A percentile compares a stretch with the other conserved stretches of the same genome.
phyloP scores from a whole-genome alignment of 2,329 filamentous ascomycete species.

The Paecilomyces niveus region DNA sequence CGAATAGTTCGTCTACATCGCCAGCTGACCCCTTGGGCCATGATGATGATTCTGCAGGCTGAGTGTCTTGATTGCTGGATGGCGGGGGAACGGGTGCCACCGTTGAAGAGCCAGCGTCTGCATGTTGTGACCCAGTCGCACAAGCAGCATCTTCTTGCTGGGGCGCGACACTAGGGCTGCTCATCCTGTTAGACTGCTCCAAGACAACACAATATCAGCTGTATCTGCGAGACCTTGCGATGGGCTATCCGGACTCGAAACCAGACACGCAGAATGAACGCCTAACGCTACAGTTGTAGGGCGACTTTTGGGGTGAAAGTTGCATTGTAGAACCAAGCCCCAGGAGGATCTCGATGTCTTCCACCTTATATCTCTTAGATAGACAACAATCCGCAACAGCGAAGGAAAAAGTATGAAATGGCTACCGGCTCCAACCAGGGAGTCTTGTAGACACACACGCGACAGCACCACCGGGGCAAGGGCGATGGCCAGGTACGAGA shows the following conservation, averaged over 20 bases:
- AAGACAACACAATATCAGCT: background rate
- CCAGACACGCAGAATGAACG: slow-evolving; percentile 9
- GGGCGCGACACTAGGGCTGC: slow-evolving; percentile 10
- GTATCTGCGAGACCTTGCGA: background rate
- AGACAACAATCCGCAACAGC: background rate
- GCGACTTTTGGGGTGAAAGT: slow-evolving; percentile 16
- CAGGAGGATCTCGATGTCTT: background rate
- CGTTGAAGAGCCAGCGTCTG: slow-evolving; percentile 11
- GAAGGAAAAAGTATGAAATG: background rate
- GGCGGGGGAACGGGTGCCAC: background rate
- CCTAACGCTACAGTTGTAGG: slow-evolving; percentile 21
- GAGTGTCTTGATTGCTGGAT: background rate
- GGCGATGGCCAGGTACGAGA: background rate
- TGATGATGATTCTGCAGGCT: background rate
- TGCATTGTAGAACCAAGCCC: slow-evolving; percentile 26
- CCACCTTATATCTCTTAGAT: background rate
- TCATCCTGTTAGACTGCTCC: slow-evolving; percentile 16
- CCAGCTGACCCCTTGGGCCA: background rate
- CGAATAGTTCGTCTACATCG: slow-evolving; percentile 45
- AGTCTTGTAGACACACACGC: background rate
- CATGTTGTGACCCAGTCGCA: slow-evolving; percentile 5
- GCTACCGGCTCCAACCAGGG: background rate
- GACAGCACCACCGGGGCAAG: background rate
- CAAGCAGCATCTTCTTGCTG: slow-evolving; percentile 9
- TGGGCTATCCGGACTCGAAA: background rate